These are phyloP conservation scores for Phialophora verrucosa DNA, from an alignment of 2,329 filamentous ascomycete species.

Conservation along the genomic window DNA sequence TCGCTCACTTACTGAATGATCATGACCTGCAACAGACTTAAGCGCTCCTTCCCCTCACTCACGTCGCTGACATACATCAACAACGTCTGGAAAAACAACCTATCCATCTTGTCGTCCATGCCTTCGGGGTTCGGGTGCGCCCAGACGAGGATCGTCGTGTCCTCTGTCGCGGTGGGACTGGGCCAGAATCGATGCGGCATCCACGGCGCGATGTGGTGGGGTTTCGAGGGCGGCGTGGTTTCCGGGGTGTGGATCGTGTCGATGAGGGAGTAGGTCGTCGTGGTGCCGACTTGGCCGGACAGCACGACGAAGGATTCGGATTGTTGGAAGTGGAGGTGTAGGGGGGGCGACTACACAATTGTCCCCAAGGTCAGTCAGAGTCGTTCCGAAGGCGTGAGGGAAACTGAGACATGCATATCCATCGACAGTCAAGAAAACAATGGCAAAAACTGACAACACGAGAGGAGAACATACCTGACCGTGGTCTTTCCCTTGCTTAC, in stretches of 20 bases:
- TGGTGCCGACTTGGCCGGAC: constrained; percentile 28
- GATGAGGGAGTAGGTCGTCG: constrained; percentile 15
- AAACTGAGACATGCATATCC: neutral
- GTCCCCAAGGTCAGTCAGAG: neutral
- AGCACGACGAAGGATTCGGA: constrained; percentile 28
- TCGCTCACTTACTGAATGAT: constrained; percentile 27
- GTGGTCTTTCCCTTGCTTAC: constrained; percentile 24
- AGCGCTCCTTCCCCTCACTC: constrained; percentile 23
- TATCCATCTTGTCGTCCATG: constrained; percentile 31
- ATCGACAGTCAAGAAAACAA: neutral
- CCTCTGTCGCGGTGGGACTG: constrained; percentile 22
- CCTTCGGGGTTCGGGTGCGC: constrained; percentile 27
- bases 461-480: constrained; percentile 16
- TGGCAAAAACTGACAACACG: neutral
- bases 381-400: neutral
- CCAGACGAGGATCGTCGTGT: constrained; percentile 28
- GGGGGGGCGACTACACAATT: constrained; percentile 25
- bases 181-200: constrained; percentile 30
- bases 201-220: constrained; percentile 21
- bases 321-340: constrained; percentile 34
- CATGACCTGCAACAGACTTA: constrained; percentile 27
- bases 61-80: constrained; percentile 31
- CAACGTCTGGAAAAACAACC: constrained; percentile 31
- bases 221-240: constrained; percentile 5
- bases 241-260: constrained; percentile 29